Base-by-base conservation (phyloP, 2,329 filamentous ascomycete species). In the Phaeomoniella chlamydospora region DNA sequence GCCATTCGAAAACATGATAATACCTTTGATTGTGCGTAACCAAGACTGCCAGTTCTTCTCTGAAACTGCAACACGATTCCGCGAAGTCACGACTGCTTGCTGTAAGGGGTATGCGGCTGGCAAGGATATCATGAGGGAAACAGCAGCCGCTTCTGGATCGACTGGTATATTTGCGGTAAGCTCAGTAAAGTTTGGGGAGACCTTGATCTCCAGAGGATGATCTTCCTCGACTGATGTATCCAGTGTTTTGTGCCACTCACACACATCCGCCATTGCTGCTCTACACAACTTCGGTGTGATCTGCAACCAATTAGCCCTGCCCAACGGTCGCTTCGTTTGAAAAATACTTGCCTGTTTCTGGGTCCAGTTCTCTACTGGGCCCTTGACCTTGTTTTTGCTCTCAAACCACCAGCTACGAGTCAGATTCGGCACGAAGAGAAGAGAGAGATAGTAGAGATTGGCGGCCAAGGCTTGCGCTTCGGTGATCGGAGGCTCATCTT, bases 11-110 rank as follows among this genome's bases (percentile, higher is more conserved):
- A 96, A 93, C 30, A 84, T 88, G 48, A 98, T 94, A 31, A 90
- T 85, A 3, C 85, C 87, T 47, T 94, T 83, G 3, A 84, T 88
- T 5, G 78, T 85, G 49, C 84, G 70, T 41, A 94, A 68, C 87
- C 88, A 94, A 41, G 71, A 80, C 56, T 85, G 78, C 88, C 90
- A 98, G 53, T 90, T 93, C 56, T 78, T 78, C 51, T 96, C 87
- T 40, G 77, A 80, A 16, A 94, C 84, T 0, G 83, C 85, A 2
- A 96, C 85, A 10, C 88, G 78, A 47, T 80, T 84, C 14, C 87
- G 63, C 5, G 85, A 78, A 3, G 76, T 66, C 1, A 96, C 86
- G 5, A 72, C 66, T 2, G 92, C 83, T 1, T 73, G 70, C 15
- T 85, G 77, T 5, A 98, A 72, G 0, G 90, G 90, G 50, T 92